A percentile compares a stretch with the other conserved stretches of the same genome.
Conservation (phyloP, 257 asterid genomes). For the Galeopsis tetrahit region DNA sequence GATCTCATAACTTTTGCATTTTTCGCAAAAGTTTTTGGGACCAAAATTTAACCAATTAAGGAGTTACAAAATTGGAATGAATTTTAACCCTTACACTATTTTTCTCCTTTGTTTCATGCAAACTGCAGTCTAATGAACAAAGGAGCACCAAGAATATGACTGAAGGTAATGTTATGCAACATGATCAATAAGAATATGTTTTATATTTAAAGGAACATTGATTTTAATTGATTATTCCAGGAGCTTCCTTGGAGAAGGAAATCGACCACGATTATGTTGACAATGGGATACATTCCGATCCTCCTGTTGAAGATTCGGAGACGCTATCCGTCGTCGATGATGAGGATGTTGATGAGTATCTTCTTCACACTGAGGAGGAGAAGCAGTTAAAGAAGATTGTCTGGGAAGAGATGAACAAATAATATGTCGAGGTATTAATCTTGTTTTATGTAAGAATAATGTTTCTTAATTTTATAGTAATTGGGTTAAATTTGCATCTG, state of each 20-base stretch:
- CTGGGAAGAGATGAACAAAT: slow-evolving; percentile 85
- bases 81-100: no score
- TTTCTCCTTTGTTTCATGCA: slow-evolving; percentile 15
- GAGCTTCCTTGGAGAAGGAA: slow-evolving; percentile 35
- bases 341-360: slow-evolving; percentile 67
- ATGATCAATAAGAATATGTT: slow-evolving; percentile 4
- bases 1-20: no score
- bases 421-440: slow-evolving; percentile 76
- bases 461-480: not conserved
- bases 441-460: slow-evolving; percentile 7
- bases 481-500: not conserved
- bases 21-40: no score
- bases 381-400: slow-evolving; percentile 60
- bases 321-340: slow-evolving; percentile 82
- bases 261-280: slow-evolving; percentile 29
- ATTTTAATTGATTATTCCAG: slow-evolving; percentile 43
- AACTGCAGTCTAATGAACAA: slow-evolving; percentile 41
- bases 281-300: slow-evolving; percentile 28
- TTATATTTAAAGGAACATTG: slow-evolving; percentile 12
- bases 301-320: slow-evolving; percentile 53
- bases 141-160: slow-evolving; percentile 37
- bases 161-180: slow-evolving; percentile 27
- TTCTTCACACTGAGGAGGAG: slow-evolving; percentile 68
- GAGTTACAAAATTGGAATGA: no score
- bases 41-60: no score